Base-by-base conservation (phyloP, 768 basidiomycete genomes). In the Peribolospora baueri region DNA sequence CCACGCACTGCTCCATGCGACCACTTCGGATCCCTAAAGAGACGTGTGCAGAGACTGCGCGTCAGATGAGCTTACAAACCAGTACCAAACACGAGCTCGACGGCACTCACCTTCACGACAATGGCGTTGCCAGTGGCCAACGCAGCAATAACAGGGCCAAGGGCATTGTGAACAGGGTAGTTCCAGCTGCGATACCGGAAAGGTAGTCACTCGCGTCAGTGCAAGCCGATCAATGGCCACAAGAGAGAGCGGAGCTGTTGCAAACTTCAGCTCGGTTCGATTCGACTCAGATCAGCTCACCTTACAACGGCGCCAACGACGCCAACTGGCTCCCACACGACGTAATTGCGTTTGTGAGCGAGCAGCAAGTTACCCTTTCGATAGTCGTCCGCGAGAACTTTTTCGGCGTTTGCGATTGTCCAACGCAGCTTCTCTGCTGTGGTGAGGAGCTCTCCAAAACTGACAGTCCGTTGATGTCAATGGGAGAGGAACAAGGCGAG, bases 381-480 rank as follows among this genome's bases (percentile, higher is more conserved):
- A 8, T 72, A 74, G 61, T 87, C 80, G 0, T 87, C 84, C 58
- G 70, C 71, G 42, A 98, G 70, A 46, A 74, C 77, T 36, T 72
- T 68, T 65, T 93, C 86, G 46, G 88, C 93, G 58, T 90, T 76
- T 5, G 79, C 75, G 48, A 97, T 74, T 13, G 95, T 65, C 83
- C 83, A 97, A 60, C 91, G 83, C 69, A 95, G 71, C 66, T 98
- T 98, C 8, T 84, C 82, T 64, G 84, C 83, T 0, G 87, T 93
- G n/a, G 83, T 84, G 47, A 98, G 64, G 60, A 97, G 82, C 68
- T 98, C 93, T 42, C 93, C 93, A 46, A 98, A 73, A 2, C 84
- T 81, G 41, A 90, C 88, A 62, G 57, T 97, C 73, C 66, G 90
- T 90, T 93, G 59, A 37, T 52, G 37, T 4, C 25, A 38, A 3